Base-by-base conservation (phyloP, 2,329 filamentous ascomycete genomes). In the Meredithiella fracta region DNA sequence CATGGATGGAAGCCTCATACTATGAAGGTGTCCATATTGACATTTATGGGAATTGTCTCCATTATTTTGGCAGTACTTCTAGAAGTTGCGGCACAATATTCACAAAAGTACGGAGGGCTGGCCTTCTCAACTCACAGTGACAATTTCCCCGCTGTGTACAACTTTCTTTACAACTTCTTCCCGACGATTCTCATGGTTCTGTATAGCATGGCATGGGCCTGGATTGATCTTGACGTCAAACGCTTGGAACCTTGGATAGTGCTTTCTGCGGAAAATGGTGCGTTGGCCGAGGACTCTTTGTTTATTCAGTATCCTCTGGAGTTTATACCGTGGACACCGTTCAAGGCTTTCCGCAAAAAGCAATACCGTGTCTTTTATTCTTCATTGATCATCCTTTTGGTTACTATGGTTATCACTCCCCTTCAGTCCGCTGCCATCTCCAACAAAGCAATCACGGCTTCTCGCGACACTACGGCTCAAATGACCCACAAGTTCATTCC, bases 181-280 rank as follows among this genome's bases (percentile, higher is more conserved):
- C 78, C 79, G 0, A 82, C 73, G 0, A 67, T 80, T 0, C 53
- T 80, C 0, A 72, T 77, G 0, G 72, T 82, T 0, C 5, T 76
- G 0, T 82, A 78, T 59, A 76, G 76, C 40, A 68, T 81, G 1
- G 49, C 74, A 0, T 82, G 78, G 77, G 71, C 68, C 2, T 80
- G 78, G 76, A 69, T 81, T 0, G 79, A 83, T 53, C 62, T 82
- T 0, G 76, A 83, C 37, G 66, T 71, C 0, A 79, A 80, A 58
- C 61, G 80, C 0, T 66, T 82, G 47, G 78, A 83, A 34, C 79
- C 79, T 0, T 83, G 74, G 68, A 72, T 79, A 9, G 76, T 81
- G 22, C 55, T 83, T 0, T 79, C 77, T 0, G 73, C 70, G 8
- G 14, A 61, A 0, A 60, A 62, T 0, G 78, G 78, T 0, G 73